Conservation (phyloP, 805 yeast species). For the Saturnispora mendoncae region DNA sequence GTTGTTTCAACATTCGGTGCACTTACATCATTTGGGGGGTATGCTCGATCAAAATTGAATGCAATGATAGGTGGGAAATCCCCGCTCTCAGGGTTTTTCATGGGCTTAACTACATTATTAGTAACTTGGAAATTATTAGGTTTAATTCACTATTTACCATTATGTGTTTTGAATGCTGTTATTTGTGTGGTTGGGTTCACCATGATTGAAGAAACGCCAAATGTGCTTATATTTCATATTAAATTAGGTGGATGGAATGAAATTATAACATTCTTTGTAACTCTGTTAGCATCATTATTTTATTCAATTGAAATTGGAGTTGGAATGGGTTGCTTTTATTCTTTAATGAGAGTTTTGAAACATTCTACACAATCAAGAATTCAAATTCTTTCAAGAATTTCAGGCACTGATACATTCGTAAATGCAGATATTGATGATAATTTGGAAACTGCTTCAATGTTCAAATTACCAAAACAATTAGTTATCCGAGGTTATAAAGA, state of each 20-base stretch:
- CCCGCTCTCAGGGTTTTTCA: conserved; percentile 71
- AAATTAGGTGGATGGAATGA: conserved; percentile 70
- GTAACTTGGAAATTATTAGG: conserved; percentile 54
- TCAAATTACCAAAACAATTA: conserved; percentile 14
- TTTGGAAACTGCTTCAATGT: conserved; percentile 10
- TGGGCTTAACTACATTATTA: conserved; percentile 67
- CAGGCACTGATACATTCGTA: conserved; percentile 51
- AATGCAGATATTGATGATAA: conserved; percentile 55
- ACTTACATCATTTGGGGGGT: conserved; percentile 91
- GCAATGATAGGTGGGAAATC: conserved; percentile 82
- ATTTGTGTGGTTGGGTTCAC: conserved; percentile 71
- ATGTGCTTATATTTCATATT: conserved; percentile 66
- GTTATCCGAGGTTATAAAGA: conserved; percentile 24
- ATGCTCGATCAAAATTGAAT: conserved; percentile 86
- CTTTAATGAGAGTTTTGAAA: conserved; percentile 67
- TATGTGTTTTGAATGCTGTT: conserved; percentile 70
- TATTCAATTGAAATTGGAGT: conserved; percentile 87
- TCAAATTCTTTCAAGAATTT: conserved; percentile 67
- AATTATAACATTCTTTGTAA: conserved; percentile 55
- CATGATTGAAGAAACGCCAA: conserved; percentile 76
- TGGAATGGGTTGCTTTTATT: conserved; percentile 74
- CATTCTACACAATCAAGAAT: conserved; percentile 77
- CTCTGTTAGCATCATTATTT: conserved; percentile 53
- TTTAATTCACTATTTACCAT: conserved; percentile 64
- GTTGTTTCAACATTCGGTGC: conserved; percentile 54